Base-by-base conservation (phyloP, 129 eudicot species). In the Ambrosia trifida region DNA sequence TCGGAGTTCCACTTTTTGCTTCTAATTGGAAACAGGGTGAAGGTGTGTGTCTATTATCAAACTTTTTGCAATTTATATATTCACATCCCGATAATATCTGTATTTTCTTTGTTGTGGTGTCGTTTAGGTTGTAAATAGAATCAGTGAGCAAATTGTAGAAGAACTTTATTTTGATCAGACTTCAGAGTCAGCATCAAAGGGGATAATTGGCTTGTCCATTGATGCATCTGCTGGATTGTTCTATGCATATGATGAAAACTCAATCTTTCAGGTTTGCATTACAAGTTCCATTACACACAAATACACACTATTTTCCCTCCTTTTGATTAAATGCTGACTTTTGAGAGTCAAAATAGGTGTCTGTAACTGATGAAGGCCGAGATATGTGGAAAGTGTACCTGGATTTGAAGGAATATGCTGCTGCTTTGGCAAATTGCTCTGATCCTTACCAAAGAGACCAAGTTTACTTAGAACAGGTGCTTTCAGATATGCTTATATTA, bases 201-300 rank as follows among this genome's bases (percentile, higher is more conserved):
- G 97, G 68, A 83, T 94, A 75, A 79, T 89, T 52, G 99, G 96
- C 14, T 77, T 92, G 64, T 86, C 95, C 58, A 92, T 91, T 83
- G 98, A 89, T 81, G 96, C 98, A 73, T 89, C 98, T 66, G 98
- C 98, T 69, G 98, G 98, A 33, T 81, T 92, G 76, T 92, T 92
- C 67, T 92, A 92, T 82, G 96, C 96, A 66, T 92, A 92, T 83
- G 98, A 92, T 64, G 95, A 86, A 70, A 85, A 83, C 78, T 89
- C 98, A 32, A 85, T 89, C 52, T 92, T 92, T 78, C 96, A 92
- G 98, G 96, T 92, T 73, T 64, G 32, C 8, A 18, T 28, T 36
- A 73, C 13, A 11, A 20, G 28, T 60, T 33, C 9, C 11, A 47
- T 16, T 20, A n/a, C 20, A 8, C 57, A 45, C 12, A 10, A 11